Evolutionary conservation across 805 yeast genomes (phyloP), one percentile per base, ranked within the genome.

Genomic region (Ogataea philodendri): DNA sequence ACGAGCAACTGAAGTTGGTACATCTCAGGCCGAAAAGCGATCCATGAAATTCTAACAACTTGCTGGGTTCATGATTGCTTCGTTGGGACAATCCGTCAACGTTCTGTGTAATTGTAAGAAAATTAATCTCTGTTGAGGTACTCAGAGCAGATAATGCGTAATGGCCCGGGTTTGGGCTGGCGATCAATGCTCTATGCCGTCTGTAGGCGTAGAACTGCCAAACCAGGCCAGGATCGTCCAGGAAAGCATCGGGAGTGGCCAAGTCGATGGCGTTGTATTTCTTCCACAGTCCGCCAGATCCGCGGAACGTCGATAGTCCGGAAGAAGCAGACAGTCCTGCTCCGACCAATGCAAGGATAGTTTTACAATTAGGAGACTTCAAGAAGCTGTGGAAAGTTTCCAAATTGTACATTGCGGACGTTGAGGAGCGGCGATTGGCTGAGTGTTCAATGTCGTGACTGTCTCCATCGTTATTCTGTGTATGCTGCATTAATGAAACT

Each of bases 171-270:
- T 87, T 87, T 0, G 96, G 96, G 31, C 52, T 58, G 0, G 90
- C 86, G 28, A 59, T 60, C 33, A 84, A 62, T 0, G 95, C 89
- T 31, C 66, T 66, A 30, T 62, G 69, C 28, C 96, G 56, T 42
- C 94, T 62, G 57, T 76, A 76, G 4, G 86, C 69, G 58, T 88
- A 87, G 51, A 84, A 87, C 54, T 84, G 90, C 96, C 96, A 87
- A 6, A 88, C 96, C 7, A 86, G 65, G 0, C 85, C 84, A 0
- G 96, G 95, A 54, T 87, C 89, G 13, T 67, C 66, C 41, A 78
- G 74, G 56, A 88, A 87, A 5, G 95, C 96, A 53, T 87, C 96
- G 1, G 95, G 95, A 0, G 96, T 87, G 6, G 95, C 95, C 27
- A 88, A 65, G 52, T 87, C 96, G 28, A 84, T 79, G 48, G 88